phyloP scores from a whole-genome alignment of 1,139 yeast species.

The Yamadazyma diospyri region DNA sequence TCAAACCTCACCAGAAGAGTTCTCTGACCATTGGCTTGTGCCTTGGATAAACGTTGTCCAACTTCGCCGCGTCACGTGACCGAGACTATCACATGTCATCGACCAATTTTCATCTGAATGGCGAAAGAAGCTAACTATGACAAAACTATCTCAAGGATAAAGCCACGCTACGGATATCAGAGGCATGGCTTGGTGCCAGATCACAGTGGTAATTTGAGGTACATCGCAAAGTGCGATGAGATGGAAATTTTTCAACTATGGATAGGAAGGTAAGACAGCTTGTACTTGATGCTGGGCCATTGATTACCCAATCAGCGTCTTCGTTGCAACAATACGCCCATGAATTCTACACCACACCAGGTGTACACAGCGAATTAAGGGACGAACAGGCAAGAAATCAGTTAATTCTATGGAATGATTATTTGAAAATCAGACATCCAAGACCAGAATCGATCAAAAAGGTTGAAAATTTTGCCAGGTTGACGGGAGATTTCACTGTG shows the following conservation, averaged over 20 bases:
- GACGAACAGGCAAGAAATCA: constrained; percentile 85
- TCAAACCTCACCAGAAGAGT: too few relatives aligned
- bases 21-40: too few relatives aligned
- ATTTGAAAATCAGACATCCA: constrained; percentile 70
- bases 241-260: constrained; percentile 6
- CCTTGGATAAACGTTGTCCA: too few relatives aligned
- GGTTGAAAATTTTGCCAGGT: constrained; percentile 72
- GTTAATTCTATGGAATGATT: constrained; percentile 72
- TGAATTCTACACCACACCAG: constrained; percentile 82
- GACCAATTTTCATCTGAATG: too few relatives aligned
- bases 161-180: too few relatives aligned
- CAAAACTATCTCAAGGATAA: too few relatives aligned
- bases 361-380: constrained; percentile 79
- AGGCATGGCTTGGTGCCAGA: too few relatives aligned
- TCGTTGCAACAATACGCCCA: constrained; percentile 67
- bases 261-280: constrained; percentile 44
- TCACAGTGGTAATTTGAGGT: too few relatives aligned
- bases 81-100: too few relatives aligned
- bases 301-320: constrained; percentile 81
- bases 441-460: constrained; percentile 56
- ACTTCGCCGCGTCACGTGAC: too few relatives aligned
- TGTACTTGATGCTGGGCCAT: constrained; percentile 91
- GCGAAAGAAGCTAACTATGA: too few relatives aligned
- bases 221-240: constrained; percentile 10
- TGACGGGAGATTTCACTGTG: constrained; percentile 90